phyloP scores from a whole-genome alignment of 371 early-diverging fungal genomes.

The Mortierella sp. region DNA sequence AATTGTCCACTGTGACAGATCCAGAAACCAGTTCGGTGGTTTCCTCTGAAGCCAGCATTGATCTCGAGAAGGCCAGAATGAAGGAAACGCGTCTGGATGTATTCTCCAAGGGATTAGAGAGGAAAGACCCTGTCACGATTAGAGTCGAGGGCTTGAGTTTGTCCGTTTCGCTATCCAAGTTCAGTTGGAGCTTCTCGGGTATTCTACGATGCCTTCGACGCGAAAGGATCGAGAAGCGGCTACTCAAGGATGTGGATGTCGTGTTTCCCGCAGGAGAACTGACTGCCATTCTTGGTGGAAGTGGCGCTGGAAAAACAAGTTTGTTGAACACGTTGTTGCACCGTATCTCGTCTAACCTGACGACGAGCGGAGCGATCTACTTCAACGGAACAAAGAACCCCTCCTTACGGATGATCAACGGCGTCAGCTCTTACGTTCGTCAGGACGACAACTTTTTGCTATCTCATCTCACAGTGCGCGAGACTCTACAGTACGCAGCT shows the following conservation, averaged over 20 bases:
- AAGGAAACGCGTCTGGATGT: constrained; percentile 45
- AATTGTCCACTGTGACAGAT: not conserved
- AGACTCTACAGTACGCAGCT: constrained; percentile 58
- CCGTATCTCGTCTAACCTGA: constrained; percentile 19
- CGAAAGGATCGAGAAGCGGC: constrained; percentile 28
- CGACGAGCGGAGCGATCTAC: constrained; percentile 32
- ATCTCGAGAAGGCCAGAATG: constrained; percentile 21
- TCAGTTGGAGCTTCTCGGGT: constrained; percentile 30
- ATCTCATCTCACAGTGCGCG: constrained; percentile 58
- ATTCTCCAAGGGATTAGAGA: constrained; percentile 34
- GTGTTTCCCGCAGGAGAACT: constrained; percentile 62
- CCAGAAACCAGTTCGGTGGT: not conserved
- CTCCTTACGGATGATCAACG: constrained; percentile 28
- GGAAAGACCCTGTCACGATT: constrained; percentile 34
- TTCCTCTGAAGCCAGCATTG: constrained; percentile 8
- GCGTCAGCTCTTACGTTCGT: constrained; percentile 58
- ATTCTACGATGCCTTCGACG: constrained; percentile 13
- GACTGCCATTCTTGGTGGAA: constrained; percentile 71
- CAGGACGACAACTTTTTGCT: constrained; percentile 64
- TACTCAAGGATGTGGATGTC: constrained; percentile 58
- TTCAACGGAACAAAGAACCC: constrained; percentile 48
- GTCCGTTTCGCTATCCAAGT: constrained; percentile 30
- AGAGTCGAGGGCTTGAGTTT: constrained; percentile 28
- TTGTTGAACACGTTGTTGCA: constrained; percentile 59
- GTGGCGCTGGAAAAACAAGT: constrained; percentile 77